Percentiles rank a stretch among this genome's conserved stretches.
phyloP scores from a whole-genome alignment of 768 basidiomycete genomes.

The Russula brevipes region DNA sequence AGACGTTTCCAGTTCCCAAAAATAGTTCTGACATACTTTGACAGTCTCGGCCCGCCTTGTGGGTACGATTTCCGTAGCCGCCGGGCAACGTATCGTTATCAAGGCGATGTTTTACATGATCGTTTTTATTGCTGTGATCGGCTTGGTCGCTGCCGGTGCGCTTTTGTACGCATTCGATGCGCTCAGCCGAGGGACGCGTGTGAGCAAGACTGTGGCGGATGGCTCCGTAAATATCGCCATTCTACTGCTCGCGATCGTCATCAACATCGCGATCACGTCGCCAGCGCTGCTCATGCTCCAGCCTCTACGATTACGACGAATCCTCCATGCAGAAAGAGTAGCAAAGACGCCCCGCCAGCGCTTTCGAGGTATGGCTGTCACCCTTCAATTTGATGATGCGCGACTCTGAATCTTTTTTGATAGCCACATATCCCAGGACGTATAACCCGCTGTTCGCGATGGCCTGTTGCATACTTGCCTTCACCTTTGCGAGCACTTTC shows the following conservation, averaged over 20 bases:
- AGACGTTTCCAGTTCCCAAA: background rate
- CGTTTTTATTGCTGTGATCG: slow-evolving; percentile 48
- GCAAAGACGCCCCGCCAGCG: slow-evolving; percentile 72
- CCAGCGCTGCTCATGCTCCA: slow-evolving; percentile 73
- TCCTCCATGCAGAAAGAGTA: slow-evolving; percentile 49
- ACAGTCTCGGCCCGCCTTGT: slow-evolving; percentile 21
- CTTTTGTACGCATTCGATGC: slow-evolving; percentile 62
- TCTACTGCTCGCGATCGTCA: slow-evolving; percentile 50
- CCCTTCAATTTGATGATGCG: background rate
- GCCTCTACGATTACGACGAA: slow-evolving; percentile 55
- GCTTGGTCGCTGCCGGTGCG: slow-evolving; percentile 64
- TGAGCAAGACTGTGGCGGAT: slow-evolving; percentile 50
- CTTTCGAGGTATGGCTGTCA: slow-evolving; percentile 56
- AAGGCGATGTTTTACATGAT: slow-evolving; percentile 60
- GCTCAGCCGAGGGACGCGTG: slow-evolving; percentile 39
- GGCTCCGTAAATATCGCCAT: slow-evolving; percentile 69
- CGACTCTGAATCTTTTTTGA: background rate
- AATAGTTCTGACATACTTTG: background rate
- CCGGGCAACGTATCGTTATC: slow-evolving; percentile 54
- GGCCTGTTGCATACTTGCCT: slow-evolving; percentile 58
- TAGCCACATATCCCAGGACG: slow-evolving; percentile 66
- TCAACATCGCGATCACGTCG: slow-evolving; percentile 62
- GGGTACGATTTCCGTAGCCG: slow-evolving; percentile 63
- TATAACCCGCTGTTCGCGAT: slow-evolving; percentile 67
- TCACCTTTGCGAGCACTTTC: slow-evolving; percentile 70